A percentile compares a stretch with the other conserved stretches of the same genome.
Conservation (phyloP, 345 rosid species). For the Syzygium jambos region DNA sequence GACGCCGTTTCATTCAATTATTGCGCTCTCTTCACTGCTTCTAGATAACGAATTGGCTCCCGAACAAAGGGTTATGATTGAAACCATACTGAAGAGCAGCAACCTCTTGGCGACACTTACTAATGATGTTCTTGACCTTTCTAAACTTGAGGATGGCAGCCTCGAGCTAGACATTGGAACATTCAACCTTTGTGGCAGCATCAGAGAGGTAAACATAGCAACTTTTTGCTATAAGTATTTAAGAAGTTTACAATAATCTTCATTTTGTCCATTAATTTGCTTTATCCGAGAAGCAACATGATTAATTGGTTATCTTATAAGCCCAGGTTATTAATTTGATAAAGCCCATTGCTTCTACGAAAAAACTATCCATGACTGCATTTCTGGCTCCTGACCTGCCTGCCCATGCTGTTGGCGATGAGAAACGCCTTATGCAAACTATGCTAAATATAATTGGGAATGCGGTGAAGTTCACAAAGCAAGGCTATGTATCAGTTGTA, state of each 20-base stretch:
- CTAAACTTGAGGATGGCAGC: conserved; percentile 91
- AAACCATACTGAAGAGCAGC: conserved; percentile 83
- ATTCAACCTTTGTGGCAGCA: conserved; percentile 54
- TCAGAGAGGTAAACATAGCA: conserved; percentile 57
- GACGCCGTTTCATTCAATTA: conserved; percentile 86
- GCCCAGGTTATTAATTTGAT: conserved; percentile 59
- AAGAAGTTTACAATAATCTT: background rate
- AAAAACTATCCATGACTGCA: conserved; percentile 55
- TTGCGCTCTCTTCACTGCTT: conserved; percentile 82
- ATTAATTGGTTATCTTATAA: background rate
- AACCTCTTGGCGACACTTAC: conserved; percentile 78
- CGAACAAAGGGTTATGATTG: conserved; percentile 84
- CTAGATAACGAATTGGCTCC: conserved; percentile 73
- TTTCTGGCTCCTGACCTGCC: conserved; percentile 76
- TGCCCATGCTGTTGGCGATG: conserved; percentile 66
- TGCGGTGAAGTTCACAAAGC: conserved; percentile 93
- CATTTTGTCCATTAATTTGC: background rate
- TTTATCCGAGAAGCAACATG: background rate
- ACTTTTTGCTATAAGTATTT: background rate
- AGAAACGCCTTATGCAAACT: conserved; percentile 78
- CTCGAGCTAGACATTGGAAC: conserved; percentile 48
- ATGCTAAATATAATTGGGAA: conserved; percentile 77
- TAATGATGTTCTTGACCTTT: conserved; percentile 87
- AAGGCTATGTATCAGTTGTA: conserved; percentile 58
- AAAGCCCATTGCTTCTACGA: conserved; percentile 76